phyloP scores from a whole-genome alignment of 2,329 filamentous ascomycete genomes.

The Cadophora gregata region DNA sequence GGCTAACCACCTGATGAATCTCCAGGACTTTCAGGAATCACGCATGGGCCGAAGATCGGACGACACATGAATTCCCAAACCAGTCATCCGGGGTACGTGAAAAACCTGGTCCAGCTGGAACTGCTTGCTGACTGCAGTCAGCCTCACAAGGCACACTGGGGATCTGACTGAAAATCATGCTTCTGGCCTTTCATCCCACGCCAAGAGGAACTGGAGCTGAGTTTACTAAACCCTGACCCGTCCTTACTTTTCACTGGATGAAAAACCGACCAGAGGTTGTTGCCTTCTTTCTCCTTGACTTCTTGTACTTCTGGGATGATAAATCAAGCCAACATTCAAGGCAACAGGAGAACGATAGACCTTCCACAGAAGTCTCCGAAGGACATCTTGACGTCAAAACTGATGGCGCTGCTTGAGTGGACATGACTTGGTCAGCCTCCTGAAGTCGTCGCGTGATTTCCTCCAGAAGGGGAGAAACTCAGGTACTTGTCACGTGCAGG shows the following conservation, averaged over 20 bases:
- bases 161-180: background rate
- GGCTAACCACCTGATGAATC: conserved; percentile 4
- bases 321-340: conserved; percentile 1
- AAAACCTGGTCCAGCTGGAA: conserved; percentile 21
- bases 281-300: conserved; percentile 1
- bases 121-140: conserved; percentile 23
- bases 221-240: no score
- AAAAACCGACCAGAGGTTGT: background rate
- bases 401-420: background rate
- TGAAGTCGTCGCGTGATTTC: background rate
- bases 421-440: background rate
- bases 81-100: conserved; percentile 17
- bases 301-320: background rate
- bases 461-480: background rate
- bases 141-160: conserved; percentile 23
- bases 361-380: background rate
- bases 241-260: conserved; percentile 1
- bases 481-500: background rate
- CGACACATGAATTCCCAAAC: conserved; percentile 13
- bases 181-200: conserved; percentile 9
- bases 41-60: conserved; percentile 7
- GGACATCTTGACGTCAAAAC: background rate
- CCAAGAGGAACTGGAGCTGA: background rate
- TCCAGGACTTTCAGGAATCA: conserved; percentile 13
- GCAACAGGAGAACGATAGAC: no score